Conservation (phyloP, 2,329 filamentous ascomycete genomes). For the Periconia digitata region DNA sequence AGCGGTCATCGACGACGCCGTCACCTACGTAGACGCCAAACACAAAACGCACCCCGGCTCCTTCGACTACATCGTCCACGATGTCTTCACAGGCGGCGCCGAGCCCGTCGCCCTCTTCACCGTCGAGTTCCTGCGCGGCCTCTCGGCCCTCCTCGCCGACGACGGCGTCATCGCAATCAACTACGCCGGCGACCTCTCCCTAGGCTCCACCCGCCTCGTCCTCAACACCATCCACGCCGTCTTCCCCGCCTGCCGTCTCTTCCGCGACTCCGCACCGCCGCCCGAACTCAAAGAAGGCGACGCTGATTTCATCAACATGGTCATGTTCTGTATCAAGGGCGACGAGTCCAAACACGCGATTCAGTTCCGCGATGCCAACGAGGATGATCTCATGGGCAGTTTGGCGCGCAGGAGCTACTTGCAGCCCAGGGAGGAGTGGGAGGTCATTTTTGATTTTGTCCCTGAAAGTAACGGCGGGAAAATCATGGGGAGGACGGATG, state of each 20-base stretch:
- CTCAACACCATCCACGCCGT: constrained; percentile 79
- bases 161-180: constrained; percentile 91
- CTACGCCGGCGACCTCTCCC: constrained; percentile 84
- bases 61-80: constrained; percentile 94
- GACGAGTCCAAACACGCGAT: constrained; percentile 48
- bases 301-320: constrained; percentile 88
- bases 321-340: constrained; percentile 85
- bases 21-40: constrained; percentile 62
- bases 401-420: constrained; percentile 70
- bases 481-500: constrained; percentile 65
- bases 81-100: constrained; percentile 95
- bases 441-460: constrained; percentile 42
- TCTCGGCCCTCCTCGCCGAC: constrained; percentile 71
- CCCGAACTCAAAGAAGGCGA: constrained; percentile 42
- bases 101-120: constrained; percentile 91
- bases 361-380: constrained; percentile 66
- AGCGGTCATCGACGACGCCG: constrained; percentile 79
- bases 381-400: constrained; percentile 72
- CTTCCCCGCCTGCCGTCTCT: constrained; percentile 89
- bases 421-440: constrained; percentile 70
- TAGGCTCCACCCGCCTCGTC: constrained; percentile 75
- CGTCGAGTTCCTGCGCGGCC: constrained; percentile 72
- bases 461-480: constrained; percentile 45
- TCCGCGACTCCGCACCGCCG: constrained; percentile 70
- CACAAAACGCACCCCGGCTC: constrained; percentile 47